phyloP scores from a whole-genome alignment of 805 yeast species.

The Pichia pseudocactophila region DNA sequence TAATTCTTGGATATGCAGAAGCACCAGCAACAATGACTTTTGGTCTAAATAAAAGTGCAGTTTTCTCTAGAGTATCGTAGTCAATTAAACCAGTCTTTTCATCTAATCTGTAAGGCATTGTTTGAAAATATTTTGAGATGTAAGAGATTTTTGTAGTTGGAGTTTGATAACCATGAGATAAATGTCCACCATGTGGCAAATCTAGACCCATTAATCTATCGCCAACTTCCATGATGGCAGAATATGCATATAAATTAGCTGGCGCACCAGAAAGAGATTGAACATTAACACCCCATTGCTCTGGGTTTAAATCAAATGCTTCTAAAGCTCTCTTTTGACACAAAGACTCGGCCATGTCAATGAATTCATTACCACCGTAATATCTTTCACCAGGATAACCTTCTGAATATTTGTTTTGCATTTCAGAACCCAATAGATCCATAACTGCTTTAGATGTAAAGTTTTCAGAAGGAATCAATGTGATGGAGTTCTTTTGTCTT shows the following conservation, averaged over 20 bases:
- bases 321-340: slow-evolving; percentile 89
- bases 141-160: slow-evolving; percentile 81
- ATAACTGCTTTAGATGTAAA: slow-evolving; percentile 93
- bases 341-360: slow-evolving; percentile 80
- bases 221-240: slow-evolving; percentile 79
- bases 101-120: slow-evolving; percentile 94
- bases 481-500: slow-evolving; percentile 88
- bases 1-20: slow-evolving; percentile 85
- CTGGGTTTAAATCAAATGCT: slow-evolving; percentile 68
- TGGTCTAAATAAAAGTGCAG: slow-evolving; percentile 84
- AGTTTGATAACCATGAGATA: slow-evolving; percentile 95
- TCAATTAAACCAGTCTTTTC: slow-evolving; percentile 84
- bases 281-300: slow-evolving; percentile 94
- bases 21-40: slow-evolving; percentile 95
- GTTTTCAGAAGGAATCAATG: slow-evolving; percentile 91
- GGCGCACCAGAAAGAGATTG: slow-evolving; percentile 96
- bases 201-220: slow-evolving; percentile 97
- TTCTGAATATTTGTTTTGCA: slow-evolving; percentile 97
- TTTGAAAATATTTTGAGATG: slow-evolving; percentile 89
- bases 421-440: slow-evolving; percentile 89
- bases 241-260: slow-evolving; percentile 88
- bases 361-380: slow-evolving; percentile 95
- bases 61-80: slow-evolving; percentile 77
- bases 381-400: slow-evolving; percentile 98
- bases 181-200: slow-evolving; percentile 97